Conservation (phyloP, 257 asterid genomes). For the Przewalskia tangutica region DNA sequence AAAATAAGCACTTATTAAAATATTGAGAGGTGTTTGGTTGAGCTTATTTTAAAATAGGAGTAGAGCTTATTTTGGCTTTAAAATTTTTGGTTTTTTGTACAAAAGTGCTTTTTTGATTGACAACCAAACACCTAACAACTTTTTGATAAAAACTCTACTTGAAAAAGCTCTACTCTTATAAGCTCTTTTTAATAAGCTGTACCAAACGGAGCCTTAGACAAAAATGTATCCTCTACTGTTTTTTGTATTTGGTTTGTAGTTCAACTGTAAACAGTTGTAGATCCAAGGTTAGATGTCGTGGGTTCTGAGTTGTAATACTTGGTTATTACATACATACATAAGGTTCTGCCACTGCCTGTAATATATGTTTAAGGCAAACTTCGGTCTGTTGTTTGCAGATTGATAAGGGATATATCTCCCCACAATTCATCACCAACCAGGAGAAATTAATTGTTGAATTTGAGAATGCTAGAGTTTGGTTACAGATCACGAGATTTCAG, state of each 20-base stretch:
- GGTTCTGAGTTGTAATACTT: background rate
- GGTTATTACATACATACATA: background rate
- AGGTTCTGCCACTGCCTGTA: background rate
- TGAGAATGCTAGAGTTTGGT: slow-evolving; percentile 74
- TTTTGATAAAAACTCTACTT: too few relatives aligned
- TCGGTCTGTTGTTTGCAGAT: slow-evolving; percentile 30
- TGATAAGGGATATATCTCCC: slow-evolving; percentile 90
- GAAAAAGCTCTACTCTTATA: too few relatives aligned
- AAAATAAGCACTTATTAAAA: too few relatives aligned
- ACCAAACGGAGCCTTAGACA: too few relatives aligned
- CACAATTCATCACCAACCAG: slow-evolving; percentile 88
- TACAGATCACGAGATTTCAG: slow-evolving; percentile 80
- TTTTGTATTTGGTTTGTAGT: background rate
- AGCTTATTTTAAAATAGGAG: too few relatives aligned
- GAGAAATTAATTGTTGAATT: slow-evolving; percentile 88
- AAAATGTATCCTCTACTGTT: background rate
- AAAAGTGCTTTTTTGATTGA: too few relatives aligned
- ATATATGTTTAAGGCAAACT: background rate
- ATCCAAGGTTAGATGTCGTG: background rate
- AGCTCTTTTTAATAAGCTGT: too few relatives aligned
- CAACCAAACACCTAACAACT: too few relatives aligned
- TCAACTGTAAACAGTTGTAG: background rate
- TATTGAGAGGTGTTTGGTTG: too few relatives aligned
- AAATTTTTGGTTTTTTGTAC: too few relatives aligned
- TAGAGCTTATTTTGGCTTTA: too few relatives aligned